Evolutionary conservation across 1,284 basidiomycete genomes (phyloP).

Genomic region (Ustilago bromivora): DNA sequence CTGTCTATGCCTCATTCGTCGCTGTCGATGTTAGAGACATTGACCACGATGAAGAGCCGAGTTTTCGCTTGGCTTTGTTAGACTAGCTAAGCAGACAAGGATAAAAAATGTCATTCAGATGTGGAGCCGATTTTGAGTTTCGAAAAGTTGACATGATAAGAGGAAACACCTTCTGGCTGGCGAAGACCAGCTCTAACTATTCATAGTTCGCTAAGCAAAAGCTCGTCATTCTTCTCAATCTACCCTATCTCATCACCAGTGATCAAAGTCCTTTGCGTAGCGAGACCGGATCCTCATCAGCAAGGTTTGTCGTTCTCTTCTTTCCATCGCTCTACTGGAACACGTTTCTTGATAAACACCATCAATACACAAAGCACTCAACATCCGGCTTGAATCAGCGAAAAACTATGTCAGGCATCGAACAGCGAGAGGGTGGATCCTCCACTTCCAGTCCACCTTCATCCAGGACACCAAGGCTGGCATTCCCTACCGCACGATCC

Average conservation of each 20-base stretch:
- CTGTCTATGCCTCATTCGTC: too few species aligned
- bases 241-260: neutral
- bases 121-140: neutral
- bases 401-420: constrained; percentile 23
- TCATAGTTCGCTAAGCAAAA: constrained; percentile 1
- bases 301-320: too few species aligned
- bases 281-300: neutral
- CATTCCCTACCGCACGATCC: constrained; percentile 38
- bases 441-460: constrained; percentile 28
- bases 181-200: neutral
- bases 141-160: neutral
- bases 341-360: too few species aligned
- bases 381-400: neutral
- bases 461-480: constrained; percentile 29
- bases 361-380: neutral
- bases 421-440: constrained; percentile 13
- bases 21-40: too few species aligned
- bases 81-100: too few species aligned
- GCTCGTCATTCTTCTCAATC: constrained; percentile 8
- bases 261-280: neutral
- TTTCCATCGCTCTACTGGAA: too few species aligned
- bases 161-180: neutral
- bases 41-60: too few species aligned
- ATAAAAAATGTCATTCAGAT: too few species aligned
- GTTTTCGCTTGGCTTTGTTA: too few species aligned